Base-by-base conservation (phyloP, 768 basidiomycete genomes). In the Rhizopogon vesiculosus region DNA sequence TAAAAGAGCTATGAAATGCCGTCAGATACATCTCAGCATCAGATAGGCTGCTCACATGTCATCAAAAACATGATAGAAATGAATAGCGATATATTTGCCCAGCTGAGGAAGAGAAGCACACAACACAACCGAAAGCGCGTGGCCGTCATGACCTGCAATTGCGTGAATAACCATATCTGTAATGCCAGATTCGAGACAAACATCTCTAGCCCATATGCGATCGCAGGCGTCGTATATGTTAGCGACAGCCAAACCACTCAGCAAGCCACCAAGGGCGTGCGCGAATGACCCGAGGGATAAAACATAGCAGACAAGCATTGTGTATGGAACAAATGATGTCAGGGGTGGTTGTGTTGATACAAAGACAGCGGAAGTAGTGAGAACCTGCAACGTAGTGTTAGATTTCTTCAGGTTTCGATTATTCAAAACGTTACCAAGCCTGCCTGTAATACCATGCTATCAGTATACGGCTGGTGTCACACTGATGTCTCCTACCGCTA, bases 251-350 rank as follows among this genome's bases (percentile, higher is more conserved):
- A 54, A 33, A n/a, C 53, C 53, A n/a, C 18, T 22, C 3, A 54
- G 29, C 5, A 54, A 12, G 5, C 53, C 25, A 10, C 53, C 46
- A 7, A 54, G 53, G 35, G 53, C 42, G 18, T 54, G 53, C 7
- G 45, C 45, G 16, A 54, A 54, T n/a, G 53, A 29, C 28, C 53
- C 53, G 1, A 54, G 45, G 9, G 45, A 22, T 16, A 54, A 38
- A 31, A 50, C 1, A 46, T 54, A 54, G 16, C 43, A 54, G 29
- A 1, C 3, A 16, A 9, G n/a, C 31, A 33, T 22, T 5, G 42
- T 54, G 35, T 54, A 54, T n/a, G 22, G 31, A 28, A 54, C n/a
- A 13, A 54, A 13, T 3, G 53, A 50, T 8, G n/a, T 35, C 9
- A 50, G 25, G 2, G 53, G 53, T 2, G 53, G 31, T 16, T 44